Base-by-base conservation (phyloP, 305 asterid species). In the Salvia sclarea region DNA sequence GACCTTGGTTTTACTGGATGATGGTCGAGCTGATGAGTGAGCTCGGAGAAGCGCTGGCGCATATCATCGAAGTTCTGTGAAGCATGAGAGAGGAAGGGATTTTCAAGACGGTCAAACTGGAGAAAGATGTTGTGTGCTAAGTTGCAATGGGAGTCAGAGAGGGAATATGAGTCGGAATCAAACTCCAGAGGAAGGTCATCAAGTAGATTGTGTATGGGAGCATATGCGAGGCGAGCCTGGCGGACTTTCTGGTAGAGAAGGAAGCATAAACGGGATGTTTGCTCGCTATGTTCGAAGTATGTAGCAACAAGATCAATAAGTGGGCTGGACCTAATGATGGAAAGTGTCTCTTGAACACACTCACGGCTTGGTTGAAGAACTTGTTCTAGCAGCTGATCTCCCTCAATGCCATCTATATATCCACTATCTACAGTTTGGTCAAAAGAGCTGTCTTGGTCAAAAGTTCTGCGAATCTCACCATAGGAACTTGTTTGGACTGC, bases 281-380 rank as follows among this genome's bases (percentile, higher is more conserved):
- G 74, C 61, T 90, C 97, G 61, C 88, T 90, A 65, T 90, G 95
- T 8, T 86, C 61, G 20, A 90, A 86, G 79, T 85, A 90, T 61
- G 90, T 66, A 3, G 84, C 52, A 20, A 86, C 82, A 56, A 90
- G 88, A 64, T 66, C 48, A 28, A 78, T 81, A 16, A 83, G 74
- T n/a, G 86, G 62, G 61, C 76, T 71, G 38, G 74, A 78, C 16
- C 22, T 77, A 17, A 79, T 76, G 16, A 38, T 63, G 17, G 88
- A 76, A 61, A 85, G 85, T 21, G 88, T 79, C 12, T 83, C 87
- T 57, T 74, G 61, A 24, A 90, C 81, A 68, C 40, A 50, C 38
- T 84, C 86, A 24, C 74, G 86, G 69, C 82, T 86, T 24, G 97
- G 97, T 75, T 63, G 77, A 69, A 90, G 91, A 74, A 91, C 77